A percentile compares a stretch with the other conserved stretches of the same genome.
These are phyloP conservation scores for Cercospora zeina DNA, from an alignment of 2,329 filamentous ascomycete genomes.

Conservation along the genomic window DNA sequence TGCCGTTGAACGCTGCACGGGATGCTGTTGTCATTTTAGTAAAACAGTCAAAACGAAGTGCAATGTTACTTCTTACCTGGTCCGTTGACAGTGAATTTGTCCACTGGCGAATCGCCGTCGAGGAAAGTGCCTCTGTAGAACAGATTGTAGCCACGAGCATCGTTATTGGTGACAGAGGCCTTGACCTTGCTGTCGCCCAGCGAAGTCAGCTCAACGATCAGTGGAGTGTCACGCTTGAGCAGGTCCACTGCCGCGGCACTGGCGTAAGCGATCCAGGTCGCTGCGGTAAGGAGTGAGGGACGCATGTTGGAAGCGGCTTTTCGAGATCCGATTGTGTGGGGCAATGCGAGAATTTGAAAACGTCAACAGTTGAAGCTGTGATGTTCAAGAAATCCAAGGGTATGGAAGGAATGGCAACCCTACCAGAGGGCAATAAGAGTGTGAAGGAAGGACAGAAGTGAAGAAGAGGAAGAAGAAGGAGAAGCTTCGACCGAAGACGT, in stretches of 20 bases:
- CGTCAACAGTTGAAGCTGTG: not conserved
- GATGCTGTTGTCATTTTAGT: slow-evolving; percentile 18
- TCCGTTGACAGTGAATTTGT: slow-evolving; percentile 32
- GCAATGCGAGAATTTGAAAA: not conserved
- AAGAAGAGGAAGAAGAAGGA: slow-evolving; percentile 9
- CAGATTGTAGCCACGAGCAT: slow-evolving; percentile 31
- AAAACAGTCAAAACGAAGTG: not conserved
- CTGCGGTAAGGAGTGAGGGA: slow-evolving; percentile 8
- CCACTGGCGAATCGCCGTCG: slow-evolving; percentile 31
- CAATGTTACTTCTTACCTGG: slow-evolving; percentile 21
- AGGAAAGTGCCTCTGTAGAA: slow-evolving; percentile 35
- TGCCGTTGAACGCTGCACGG: slow-evolving; percentile 51
- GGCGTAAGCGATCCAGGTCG: slow-evolving; percentile 1
- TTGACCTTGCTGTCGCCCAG: slow-evolving; percentile 33
- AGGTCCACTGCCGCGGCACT: slow-evolving; percentile 24
- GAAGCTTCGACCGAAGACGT: not conserved
- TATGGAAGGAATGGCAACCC: slow-evolving; percentile 12
- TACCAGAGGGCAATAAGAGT: slow-evolving; percentile 13
- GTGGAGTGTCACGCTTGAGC: slow-evolving; percentile 28
- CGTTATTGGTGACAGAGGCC: slow-evolving; percentile 33
- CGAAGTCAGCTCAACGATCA: slow-evolving; percentile 30
- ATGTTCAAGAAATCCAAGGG: not conserved
- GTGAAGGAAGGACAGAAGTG: slow-evolving; percentile 9
- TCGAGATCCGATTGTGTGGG: not conserved
- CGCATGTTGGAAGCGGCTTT: slow-evolving; percentile 1